Evolutionary conservation across 176 grass and related monocot species (phyloP), one percentile per base, ranked within the genome.

Genomic region (Oryza brachyantha): DNA sequence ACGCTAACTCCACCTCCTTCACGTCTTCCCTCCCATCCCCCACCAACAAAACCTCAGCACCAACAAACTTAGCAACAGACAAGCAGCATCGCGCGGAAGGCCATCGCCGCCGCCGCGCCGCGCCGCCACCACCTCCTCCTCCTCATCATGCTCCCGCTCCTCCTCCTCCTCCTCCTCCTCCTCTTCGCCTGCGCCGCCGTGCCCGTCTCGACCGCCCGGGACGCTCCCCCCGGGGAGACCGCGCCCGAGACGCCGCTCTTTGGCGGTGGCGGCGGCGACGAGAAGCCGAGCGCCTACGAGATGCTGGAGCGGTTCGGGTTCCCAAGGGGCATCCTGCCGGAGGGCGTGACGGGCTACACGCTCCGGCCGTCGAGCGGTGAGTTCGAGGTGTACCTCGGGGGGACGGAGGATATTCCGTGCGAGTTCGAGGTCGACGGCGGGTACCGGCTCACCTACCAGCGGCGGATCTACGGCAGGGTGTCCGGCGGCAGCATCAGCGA

Each of bases 251-350:
- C 60, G 45, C 1, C 5, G 4, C 7, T 39, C 22, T 42, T 21
- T 28, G 28, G 25, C 16, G 22, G 38, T 2, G 26, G 26, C 38
- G 12, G 0, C 14, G 31, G 17, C 36, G 61, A 19, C 25, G 68
- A 24, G 29, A 21, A 43, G 73, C 87, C 85, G 38, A 85, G 70
- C 42, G 87, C 91, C 5, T 93, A 93, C 82, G 75, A 93, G 82
- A 81, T 93, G 81, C 82, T 90, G 39, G 87, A 90, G 82, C 57
- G 60, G 7, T 90, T 90, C 65, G 81, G 80, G 59, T 90, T 93
- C 78, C 91, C 91, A 4, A 7, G 29, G 74, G 91, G 84, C 29
- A 93, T 93, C 59, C 87, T 93, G n/a, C 85, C 84, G 3, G 78
- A 61, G 81, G 87, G 87, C 42, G 87, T 84, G 77, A 79, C 69